Conservation (phyloP, 495 filamentous ascomycete genomes). For the Apiosordaria backusii region DNA sequence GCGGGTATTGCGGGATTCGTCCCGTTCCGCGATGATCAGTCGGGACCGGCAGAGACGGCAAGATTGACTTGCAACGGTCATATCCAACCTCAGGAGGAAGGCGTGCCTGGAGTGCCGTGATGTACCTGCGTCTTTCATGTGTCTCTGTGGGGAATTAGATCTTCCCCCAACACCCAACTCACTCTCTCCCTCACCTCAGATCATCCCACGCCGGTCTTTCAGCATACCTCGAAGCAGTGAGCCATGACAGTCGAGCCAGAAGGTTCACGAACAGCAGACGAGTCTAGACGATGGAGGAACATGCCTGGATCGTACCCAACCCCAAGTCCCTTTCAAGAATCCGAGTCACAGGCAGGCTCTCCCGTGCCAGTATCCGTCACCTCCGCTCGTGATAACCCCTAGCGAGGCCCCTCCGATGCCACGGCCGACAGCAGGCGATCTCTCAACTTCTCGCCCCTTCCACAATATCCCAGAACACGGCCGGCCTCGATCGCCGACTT, state of each 20-base stretch:
- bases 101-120: neutral
- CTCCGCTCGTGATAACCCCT: neutral
- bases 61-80: neutral
- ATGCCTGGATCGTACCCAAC: neutral
- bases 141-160: neutral
- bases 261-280: neutral
- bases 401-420: neutral
- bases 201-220: neutral
- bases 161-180: neutral
- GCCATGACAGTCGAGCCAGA: neutral
- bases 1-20: slow-evolving; percentile 3
- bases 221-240: neutral
- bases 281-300: neutral
- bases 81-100: neutral
- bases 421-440: neutral
- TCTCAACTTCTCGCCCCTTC: neutral
- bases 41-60: neutral
- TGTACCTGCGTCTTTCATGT: neutral
- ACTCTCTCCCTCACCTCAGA: neutral
- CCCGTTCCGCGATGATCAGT: slow-evolving; percentile 3
- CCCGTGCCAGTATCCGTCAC: neutral
- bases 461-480: neutral
- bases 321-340: neutral
- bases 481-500: neutral
- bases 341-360: neutral